A percentile compares a stretch with the other conserved stretches of the same genome.
These are phyloP conservation scores for Botrytis galanthina DNA, from an alignment of 2,329 filamentous ascomycete species.

Conservation along the genomic window DNA sequence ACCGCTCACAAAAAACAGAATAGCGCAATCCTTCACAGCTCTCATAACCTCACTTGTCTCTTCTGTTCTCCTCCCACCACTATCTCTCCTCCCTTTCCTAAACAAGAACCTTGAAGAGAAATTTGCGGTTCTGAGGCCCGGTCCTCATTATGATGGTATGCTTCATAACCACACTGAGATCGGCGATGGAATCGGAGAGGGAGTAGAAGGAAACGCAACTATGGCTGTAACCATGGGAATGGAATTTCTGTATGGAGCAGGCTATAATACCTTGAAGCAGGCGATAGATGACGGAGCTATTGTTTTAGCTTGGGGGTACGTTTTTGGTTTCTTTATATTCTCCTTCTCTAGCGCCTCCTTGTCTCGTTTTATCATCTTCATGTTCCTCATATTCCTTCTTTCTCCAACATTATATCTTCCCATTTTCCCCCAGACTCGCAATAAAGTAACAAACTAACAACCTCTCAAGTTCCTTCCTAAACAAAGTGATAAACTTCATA, in stretches of 20 bases:
- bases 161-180: slow-evolving; percentile 13
- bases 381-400: not conserved
- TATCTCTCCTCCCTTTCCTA: slow-evolving; percentile 67
- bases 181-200: not conserved
- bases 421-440: no score
- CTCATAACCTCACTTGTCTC: slow-evolving; percentile 70
- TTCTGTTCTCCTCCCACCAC: slow-evolving; percentile 66
- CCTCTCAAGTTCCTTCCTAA: slow-evolving; percentile 54
- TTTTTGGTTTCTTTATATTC: slow-evolving; percentile 20
- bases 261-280: slow-evolving; percentile 69
- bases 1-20: slow-evolving; percentile 42
- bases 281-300: slow-evolving; percentile 70
- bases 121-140: slow-evolving; percentile 62
- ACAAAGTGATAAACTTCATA: slow-evolving; percentile 63
- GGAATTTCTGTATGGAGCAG: slow-evolving; percentile 32
- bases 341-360: not conserved
- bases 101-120: slow-evolving; percentile 72
- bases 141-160: slow-evolving; percentile 47
- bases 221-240: not conserved
- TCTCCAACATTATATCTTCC: no score
- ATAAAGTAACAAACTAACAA: not conserved
- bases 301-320: slow-evolving; percentile 67
- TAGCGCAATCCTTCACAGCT: slow-evolving; percentile 68
- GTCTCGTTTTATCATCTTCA: not conserved
- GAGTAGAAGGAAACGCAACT: not conserved